A percentile compares a stretch with the other conserved stretches of the same genome.
Evolutionary conservation across 495 filamentous ascomycete genomes (phyloP).

Genomic region (Neurospora tetraspora): DNA sequence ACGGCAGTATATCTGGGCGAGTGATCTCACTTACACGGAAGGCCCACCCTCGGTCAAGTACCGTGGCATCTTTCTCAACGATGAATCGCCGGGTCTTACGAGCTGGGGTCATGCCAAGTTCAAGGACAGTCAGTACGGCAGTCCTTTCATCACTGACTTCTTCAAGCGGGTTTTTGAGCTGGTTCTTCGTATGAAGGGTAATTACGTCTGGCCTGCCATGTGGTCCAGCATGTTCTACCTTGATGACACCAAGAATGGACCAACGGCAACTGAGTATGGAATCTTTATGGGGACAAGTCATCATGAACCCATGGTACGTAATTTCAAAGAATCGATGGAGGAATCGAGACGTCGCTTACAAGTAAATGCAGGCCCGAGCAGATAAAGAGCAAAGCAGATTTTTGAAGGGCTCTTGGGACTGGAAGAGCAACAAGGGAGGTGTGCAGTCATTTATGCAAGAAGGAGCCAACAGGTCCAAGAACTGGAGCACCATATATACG

Average conservation of each 20-base stretch:
- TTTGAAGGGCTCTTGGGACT: constrained; percentile 45
- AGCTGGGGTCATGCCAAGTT: constrained; percentile 42
- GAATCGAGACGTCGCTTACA: neutral
- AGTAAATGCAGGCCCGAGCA: constrained; percentile 27
- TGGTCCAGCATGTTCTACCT: constrained; percentile 56
- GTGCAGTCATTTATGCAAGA: constrained; percentile 42
- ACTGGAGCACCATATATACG: constrained; percentile 47
- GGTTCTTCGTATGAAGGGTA: constrained; percentile 49
- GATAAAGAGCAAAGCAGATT: constrained; percentile 51
- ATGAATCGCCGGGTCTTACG: constrained; percentile 53
- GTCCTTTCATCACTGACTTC: constrained; percentile 47
- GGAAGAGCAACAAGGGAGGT: constrained; percentile 46
- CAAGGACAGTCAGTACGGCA: constrained; percentile 27
- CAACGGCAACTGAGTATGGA: constrained; percentile 51
- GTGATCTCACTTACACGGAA: constrained; percentile 32
- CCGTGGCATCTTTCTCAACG: constrained; percentile 62
- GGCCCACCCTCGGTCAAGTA: constrained; percentile 52
- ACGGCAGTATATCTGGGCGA: constrained; percentile 41
- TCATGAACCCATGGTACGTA: constrained; percentile 47
- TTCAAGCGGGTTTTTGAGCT: constrained; percentile 57
- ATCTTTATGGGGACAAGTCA: constrained; percentile 56
- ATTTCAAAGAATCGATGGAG: neutral
- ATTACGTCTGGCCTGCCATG: constrained; percentile 60
- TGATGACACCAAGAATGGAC: constrained; percentile 49
- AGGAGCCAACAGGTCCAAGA: constrained; percentile 43